Evolutionary conservation across 1,284 basidiomycete genomes (phyloP), one percentile per base, ranked within the genome.

Genomic region (Schizophyllum commune): DNA sequence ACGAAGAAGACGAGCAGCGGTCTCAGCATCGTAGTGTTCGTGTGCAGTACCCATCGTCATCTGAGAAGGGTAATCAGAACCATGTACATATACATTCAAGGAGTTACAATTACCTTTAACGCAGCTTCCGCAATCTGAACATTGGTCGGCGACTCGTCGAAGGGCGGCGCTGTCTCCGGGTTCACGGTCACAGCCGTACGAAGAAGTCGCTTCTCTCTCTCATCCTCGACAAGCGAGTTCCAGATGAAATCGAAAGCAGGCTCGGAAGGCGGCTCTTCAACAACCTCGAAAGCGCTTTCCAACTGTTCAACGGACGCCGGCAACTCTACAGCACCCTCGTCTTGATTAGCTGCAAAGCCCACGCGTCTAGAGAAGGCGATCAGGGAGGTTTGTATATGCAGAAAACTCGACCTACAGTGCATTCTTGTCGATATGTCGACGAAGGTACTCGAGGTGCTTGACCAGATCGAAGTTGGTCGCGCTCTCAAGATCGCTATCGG

Each of bases 351-450:
- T 58, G 80, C 74, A 67, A 84, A 83, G 39, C 84, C 83, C 63
- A 85, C 81, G 59, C 84, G 79, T 66, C 86, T 85, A 64, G 20
- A 21, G 11, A 63, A 62, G 51, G 59, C 62, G 59, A 68, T 66
- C 67, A 27, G 71, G 47, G 27, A 13, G 6, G 27, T 17, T 52
- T 51, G 32, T 67, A 58, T 51, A 20, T 63, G 51, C 20, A 32
- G 8, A 17, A 33, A 54, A 59, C 55, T 21, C 60, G n/a, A 82
- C 92, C 73, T 69, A 94, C 92, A 95, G 69, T 1, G 88, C 84
- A 69, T 85, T 86, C 75, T 96, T 96, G 72, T 96, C 91, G 55
- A 97, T 79, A 66, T 90, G 80, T 13, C 80, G 79, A 51, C 95
- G 82, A 58, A 97, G 78, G 69, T 93, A 94, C 64, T 88, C 83